phyloP scores from a whole-genome alignment of 1,139 yeast species.

The Yamadazyma kanchanaburiensis region DNA sequence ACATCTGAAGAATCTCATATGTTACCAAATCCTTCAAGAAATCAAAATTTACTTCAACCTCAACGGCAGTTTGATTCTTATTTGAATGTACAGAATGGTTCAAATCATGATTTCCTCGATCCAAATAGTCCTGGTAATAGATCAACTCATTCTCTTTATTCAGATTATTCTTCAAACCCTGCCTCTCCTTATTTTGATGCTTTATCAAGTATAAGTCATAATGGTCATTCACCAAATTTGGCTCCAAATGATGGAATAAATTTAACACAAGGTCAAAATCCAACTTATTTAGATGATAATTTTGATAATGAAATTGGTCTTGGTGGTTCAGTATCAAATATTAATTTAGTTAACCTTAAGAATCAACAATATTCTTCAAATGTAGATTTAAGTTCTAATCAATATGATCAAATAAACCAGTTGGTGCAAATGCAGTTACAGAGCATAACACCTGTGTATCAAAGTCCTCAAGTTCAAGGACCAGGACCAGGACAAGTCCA shows the following conservation, averaged over 20 bases:
- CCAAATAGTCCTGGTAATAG: constrained; percentile 98
- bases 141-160: constrained; percentile 64
- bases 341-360: constrained; percentile 23
- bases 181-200: constrained; percentile 42
- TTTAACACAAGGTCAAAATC: constrained; percentile 3
- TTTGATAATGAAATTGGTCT: constrained; percentile 37
- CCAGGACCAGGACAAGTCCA: neutral
- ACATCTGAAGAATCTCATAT: constrained; percentile 11
- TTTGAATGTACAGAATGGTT: constrained; percentile 4
- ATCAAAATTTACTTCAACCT: neutral
- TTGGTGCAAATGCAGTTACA: constrained; percentile 8
- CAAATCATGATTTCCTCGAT: constrained; percentile 72
- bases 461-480: neutral
- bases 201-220: constrained; percentile 17
- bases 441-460: constrained; percentile 2
- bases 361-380: constrained; percentile 4
- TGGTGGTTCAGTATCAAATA: constrained; percentile 40
- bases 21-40: constrained; percentile 8
- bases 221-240: constrained; percentile 6
- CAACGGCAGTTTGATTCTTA: constrained; percentile 1
- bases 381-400: constrained; percentile 6
- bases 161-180: constrained; percentile 39
- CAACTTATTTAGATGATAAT: constrained; percentile 12
- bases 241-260: constrained; percentile 2
- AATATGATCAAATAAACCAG: constrained; percentile 10